phyloP scores from a whole-genome alignment of 2,329 filamentous ascomycete genomes.

The Amphichorda felina region DNA sequence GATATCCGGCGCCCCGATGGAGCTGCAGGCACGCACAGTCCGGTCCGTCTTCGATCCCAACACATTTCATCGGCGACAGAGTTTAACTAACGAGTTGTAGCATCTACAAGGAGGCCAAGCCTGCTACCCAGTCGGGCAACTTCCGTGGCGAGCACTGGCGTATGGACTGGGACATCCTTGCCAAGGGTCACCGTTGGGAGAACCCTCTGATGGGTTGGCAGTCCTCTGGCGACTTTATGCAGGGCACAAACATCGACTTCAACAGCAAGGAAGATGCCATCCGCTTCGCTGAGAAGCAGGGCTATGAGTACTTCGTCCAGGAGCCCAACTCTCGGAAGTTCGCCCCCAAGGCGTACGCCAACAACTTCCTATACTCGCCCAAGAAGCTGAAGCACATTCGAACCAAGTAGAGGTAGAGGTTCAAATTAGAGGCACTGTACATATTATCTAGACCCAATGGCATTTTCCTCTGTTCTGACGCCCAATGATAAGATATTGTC shows the following conservation, averaged over 20 bases:
- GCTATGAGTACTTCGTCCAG: conserved; percentile 98
- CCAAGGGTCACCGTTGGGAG: conserved; percentile 94
- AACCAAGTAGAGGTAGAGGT: conserved; percentile 50
- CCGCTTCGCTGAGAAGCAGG: conserved; percentile 92
- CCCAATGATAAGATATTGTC: not conserved
- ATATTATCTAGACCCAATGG: conserved; percentile 4
- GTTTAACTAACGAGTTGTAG: conserved; percentile 30
- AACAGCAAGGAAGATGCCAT: conserved; percentile 91
- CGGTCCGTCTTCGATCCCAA: conserved; percentile 47
- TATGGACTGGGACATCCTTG: conserved; percentile 95
- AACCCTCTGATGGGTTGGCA: conserved; percentile 99
- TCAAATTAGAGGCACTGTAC: conserved; percentile 3
- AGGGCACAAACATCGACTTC: conserved; percentile 86
- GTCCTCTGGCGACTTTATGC: conserved; percentile 88
- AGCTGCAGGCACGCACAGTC: conserved; percentile 87
- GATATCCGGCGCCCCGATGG: conserved; percentile 82
- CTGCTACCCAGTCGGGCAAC: conserved; percentile 89
- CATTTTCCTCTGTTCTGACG: not conserved
- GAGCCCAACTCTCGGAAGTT: conserved; percentile 86
- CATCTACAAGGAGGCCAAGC: conserved; percentile 84
- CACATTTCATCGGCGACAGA: not conserved
- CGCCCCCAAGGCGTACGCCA: conserved; percentile 86
- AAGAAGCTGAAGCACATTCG: conserved; percentile 81
- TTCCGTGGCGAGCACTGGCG: conserved; percentile 83
- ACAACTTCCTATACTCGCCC: conserved; percentile 82